phyloP scores from a whole-genome alignment of 768 basidiomycete species.

The Crepidotus variabilis region DNA sequence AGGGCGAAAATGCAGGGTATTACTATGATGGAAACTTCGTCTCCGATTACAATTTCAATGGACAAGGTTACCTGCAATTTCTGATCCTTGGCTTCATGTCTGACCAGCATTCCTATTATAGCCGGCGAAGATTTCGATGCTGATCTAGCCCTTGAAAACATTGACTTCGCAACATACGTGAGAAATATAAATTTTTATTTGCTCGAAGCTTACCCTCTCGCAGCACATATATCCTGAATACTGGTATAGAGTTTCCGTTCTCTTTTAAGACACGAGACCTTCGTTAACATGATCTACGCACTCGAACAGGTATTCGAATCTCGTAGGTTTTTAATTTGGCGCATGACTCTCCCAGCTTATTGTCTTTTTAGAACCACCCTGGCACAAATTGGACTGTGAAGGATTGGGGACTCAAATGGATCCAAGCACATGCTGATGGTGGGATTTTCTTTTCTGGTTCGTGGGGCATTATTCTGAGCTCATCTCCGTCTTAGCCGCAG shows the following conservation, averaged over 20 bases:
- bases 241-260: conserved; percentile 25
- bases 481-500: conserved; percentile 34
- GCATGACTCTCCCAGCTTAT: background rate
- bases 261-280: background rate
- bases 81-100: background rate
- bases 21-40: conserved; percentile 41
- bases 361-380: conserved; percentile 33
- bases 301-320: background rate
- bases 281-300: background rate
- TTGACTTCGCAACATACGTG: conserved; percentile 56
- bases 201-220: too few species aligned
- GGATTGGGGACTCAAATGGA: conserved; percentile 56
- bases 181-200: conserved; percentile 8
- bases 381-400: conserved; percentile 46
- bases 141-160: conserved; percentile 43
- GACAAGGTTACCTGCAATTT: conserved; percentile 33
- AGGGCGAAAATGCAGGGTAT: conserved; percentile 31
- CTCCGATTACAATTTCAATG: conserved; percentile 55
- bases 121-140: conserved; percentile 55
- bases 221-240: conserved; percentile 42
- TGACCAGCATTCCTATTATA: conserved; percentile 9
- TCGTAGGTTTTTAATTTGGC: background rate
- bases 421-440: conserved; percentile 49
- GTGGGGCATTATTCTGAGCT: background rate
- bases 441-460: background rate